Evolutionary conservation across 768 basidiomycete species (phyloP), one percentile per base, ranked within the genome.

Genomic region (Xanthoconium stramineum): DNA sequence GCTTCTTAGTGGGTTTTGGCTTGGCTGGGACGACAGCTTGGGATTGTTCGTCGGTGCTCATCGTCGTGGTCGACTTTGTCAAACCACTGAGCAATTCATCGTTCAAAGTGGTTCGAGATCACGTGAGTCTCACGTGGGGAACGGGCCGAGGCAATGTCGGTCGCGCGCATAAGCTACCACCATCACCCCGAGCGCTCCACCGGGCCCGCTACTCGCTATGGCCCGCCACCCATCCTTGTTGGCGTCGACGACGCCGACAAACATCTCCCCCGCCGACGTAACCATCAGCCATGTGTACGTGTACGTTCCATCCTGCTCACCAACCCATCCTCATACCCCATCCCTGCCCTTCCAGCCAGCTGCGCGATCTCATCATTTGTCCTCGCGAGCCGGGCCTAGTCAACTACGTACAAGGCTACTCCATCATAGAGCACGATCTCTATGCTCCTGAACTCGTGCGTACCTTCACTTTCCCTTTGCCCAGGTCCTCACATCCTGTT

Each of bases 361-460:
- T 93, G 30, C 80, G 90, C 36, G 89, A 93, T 73, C 81, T 93
- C 47, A 72, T 91, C 48, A 80, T 88, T 56, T 90, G 88, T 69
- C 89, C 89, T 1, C 75, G 81, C 6, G 81, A 85, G 59, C 73
- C 79, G 13, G 86, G 88, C 3, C 65, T 85, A 6, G 79, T 89
- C 37, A 84, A 83, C 69, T 89, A 87, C 61, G 75, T 87, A 3
- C 80, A 80, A 28, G 68, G 68, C 10, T 64, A 69, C 36, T 75
- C 78, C 29, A 83, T 89, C 50, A 72, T 85, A 24, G 85, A 89
- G 60, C 84, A 85, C 51, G 79, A 88, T 67, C 66, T 88, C 10
- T 67, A 76, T 43, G 62, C 67, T 35, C 78, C 80, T 5, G 69
- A 76, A 60, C 57, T 74, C 35, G 85, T 85, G 61, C 50, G 82